Conservation (phyloP, 1,139 yeast genomes). For the Taphrina betulina region DNA sequence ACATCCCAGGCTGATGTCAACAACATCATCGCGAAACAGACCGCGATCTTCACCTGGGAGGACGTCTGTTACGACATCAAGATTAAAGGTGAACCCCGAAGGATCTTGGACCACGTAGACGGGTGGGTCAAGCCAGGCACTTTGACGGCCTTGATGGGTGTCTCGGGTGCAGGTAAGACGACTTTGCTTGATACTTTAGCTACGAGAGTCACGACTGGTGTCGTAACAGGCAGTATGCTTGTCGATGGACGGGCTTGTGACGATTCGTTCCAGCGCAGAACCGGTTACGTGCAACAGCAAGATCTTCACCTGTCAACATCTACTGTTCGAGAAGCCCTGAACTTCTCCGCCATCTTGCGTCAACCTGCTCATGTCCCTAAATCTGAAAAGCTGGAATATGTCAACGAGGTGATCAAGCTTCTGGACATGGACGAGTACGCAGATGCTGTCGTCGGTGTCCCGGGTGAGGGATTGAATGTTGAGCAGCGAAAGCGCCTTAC, state of each 20-base stretch:
- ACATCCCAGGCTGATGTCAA: constrained; percentile 25
- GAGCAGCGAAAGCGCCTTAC: constrained; percentile 85
- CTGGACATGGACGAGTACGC: constrained; percentile 73
- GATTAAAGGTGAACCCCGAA: constrained; percentile 49
- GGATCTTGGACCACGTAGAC: constrained; percentile 55
- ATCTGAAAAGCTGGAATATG: constrained; percentile 65
- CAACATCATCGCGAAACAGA: constrained; percentile 36
- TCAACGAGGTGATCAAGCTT: constrained; percentile 65
- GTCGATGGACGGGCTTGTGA: constrained; percentile 72
- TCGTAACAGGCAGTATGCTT: constrained; percentile 70
- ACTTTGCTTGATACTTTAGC: constrained; percentile 71
- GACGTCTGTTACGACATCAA: constrained; percentile 51
- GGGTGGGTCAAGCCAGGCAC: constrained; percentile 77
- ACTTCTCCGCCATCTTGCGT: constrained; percentile 70
- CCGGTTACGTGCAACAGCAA: constrained; percentile 83
- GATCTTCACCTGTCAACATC: constrained; percentile 72
- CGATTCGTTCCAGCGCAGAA: constrained; percentile 71
- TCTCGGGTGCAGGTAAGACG: constrained; percentile 85
- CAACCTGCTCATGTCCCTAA: constrained; percentile 59
- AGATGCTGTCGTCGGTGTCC: constrained; percentile 79
- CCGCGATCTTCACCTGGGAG: constrained; percentile 51
- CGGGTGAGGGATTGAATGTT: constrained; percentile 69
- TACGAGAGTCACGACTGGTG: constrained; percentile 75
- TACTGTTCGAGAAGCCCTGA: constrained; percentile 75
- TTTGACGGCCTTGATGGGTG: constrained; percentile 81